These are phyloP conservation scores for Entelexis paramagnoliae DNA, from an alignment of 1,139 yeast species.

Conservation along the genomic window DNA sequence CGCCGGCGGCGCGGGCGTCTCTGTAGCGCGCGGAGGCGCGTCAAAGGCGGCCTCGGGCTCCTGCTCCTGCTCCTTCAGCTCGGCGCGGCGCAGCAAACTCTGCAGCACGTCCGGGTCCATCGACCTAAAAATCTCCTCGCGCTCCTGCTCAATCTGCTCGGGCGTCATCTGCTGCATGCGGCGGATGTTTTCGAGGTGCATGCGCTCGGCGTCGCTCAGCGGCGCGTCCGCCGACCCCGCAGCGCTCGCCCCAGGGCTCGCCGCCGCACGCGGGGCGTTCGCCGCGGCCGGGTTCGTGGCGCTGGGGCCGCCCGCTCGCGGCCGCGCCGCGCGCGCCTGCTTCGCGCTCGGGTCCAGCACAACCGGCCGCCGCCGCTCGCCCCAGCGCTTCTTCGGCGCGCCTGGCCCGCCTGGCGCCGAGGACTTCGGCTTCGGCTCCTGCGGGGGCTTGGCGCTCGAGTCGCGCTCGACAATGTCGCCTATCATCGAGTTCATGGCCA, in stretches of 20 bases:
- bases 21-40: no score
- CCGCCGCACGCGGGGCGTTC: not conserved
- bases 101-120: conserved; percentile 63
- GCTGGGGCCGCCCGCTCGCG: not conserved
- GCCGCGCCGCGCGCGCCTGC: not conserved
- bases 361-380: conserved; percentile 14
- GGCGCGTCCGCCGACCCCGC: not conserved
- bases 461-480: conserved; percentile 65
- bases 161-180: conserved; percentile 52
- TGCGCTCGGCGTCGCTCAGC: conserved; percentile 51
- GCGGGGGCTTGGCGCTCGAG: conserved; percentile 10
- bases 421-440: conserved; percentile 15
- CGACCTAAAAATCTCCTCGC: conserved; percentile 52
- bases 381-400: conserved; percentile 11
- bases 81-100: conserved; percentile 37
- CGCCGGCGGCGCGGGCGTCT: no score
- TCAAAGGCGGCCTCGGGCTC: no score
- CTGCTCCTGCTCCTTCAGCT: conserved; percentile 23
- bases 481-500: conserved; percentile 30
- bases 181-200: conserved; percentile 66
- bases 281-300: not conserved
- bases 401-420: not conserved
- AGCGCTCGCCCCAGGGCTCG: no score
- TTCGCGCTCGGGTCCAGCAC: conserved; percentile 19
- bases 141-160: conserved; percentile 55